Percentiles rank a stretch among this genome's conserved stretches.
These are phyloP conservation scores for Pinus taeda DNA, from an alignment of 75 land plant genomes.

Conservation along the genomic window DNA sequence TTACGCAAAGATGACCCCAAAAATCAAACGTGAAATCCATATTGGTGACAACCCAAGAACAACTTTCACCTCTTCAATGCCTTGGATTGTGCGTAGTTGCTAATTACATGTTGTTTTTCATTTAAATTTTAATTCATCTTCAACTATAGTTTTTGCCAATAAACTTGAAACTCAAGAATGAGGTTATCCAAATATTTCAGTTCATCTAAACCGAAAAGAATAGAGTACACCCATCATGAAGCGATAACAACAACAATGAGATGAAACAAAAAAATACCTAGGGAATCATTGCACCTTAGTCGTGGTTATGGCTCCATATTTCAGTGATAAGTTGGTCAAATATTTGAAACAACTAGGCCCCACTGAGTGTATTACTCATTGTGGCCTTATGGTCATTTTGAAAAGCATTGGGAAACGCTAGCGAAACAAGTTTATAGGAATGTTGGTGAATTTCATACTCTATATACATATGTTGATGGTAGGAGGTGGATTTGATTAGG, in stretches of 20 bases:
- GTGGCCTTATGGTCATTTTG: conserved; percentile 77
- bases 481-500: conserved; percentile 77
- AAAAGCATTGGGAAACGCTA: conserved; percentile 72
- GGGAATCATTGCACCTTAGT: too few relatives aligned
- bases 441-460: conserved; percentile 34
- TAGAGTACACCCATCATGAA: too few relatives aligned
- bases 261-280: too few relatives aligned
- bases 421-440: conserved; percentile 56
- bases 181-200: not conserved
- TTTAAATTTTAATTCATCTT: not conserved
- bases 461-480: conserved; percentile 56
- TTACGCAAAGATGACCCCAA: conserved; percentile 76
- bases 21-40: conserved; percentile 72
- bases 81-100: conserved; percentile 15
- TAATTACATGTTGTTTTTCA: conserved; percentile 3
- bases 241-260: too few relatives aligned
- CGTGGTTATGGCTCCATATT: conserved; percentile 28
- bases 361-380: conserved; percentile 49
- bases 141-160: conserved; percentile 40
- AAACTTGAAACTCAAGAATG: conserved; percentile 17
- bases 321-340: too few relatives aligned
- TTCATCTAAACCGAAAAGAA: not conserved
- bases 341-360: not conserved
- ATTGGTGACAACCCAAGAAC: conserved; percentile 62
- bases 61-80: conserved; percentile 37